Evolutionary conservation across 306 rosid species (phyloP), one percentile per base, ranked within the genome.

Genomic region (Ochetophila trinervis): DNA sequence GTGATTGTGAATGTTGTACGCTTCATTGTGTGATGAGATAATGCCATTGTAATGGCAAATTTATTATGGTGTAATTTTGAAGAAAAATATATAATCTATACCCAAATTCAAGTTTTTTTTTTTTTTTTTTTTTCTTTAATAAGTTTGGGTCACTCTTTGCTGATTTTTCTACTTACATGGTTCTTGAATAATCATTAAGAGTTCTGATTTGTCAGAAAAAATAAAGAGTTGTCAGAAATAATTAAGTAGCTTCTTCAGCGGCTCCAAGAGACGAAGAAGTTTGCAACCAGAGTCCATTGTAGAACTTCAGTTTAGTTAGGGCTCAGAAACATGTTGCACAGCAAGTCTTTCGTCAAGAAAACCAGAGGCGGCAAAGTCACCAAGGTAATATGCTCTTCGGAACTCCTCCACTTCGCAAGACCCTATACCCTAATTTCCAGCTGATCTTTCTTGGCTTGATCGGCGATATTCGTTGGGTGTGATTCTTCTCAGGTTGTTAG

Each of bases 311-410:
- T 32, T 34, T 35, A 34, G 57, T 6, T 8, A 5, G n/a, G 19
- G 23, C 21, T 50, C 56, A 65, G 7, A 45, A 68, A 54, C 62
- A 93, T 94, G 99, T 85, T 86, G 57, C 97, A 94, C 70, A 84
- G 84, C 86, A 88, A 84, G 80, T 81, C 97, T 3, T 90, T 81
- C 75, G 87, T 75, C 48, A 90, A 90, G 86, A 86, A 87, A 80
- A 88, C 93, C 36, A 86, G 60, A 70, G 82, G 67, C 13, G 99
- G 97, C 79, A 94, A 74, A 79, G 87, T 94, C 53, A 80, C 76
- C 81, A 90, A 86, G 96, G 96, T 90, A 27, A 27, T 27, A 2
- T 37, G 12, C 51, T 19, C 24, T 5, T 54, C 24, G 12, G 5
- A 18, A 19, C 17, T 13, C 6, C 12, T 36, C 59, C 73, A 18